Percentiles rank a stretch among this genome's conserved stretches.
phyloP scores from a whole-genome alignment of 345 rosid species.

The Kandelia obovata region DNA sequence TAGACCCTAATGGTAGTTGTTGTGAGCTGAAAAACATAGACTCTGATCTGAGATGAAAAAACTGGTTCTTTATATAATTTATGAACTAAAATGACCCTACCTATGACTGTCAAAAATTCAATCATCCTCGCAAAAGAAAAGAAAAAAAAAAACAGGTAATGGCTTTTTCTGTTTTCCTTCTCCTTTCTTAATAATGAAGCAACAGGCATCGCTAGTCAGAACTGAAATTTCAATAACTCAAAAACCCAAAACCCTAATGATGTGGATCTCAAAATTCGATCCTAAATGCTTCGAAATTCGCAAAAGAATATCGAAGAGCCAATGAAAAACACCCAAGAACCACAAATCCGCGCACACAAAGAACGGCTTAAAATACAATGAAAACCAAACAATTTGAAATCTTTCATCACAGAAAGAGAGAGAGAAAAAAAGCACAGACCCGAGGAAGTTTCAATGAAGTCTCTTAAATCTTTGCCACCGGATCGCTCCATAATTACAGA shows the following conservation, averaged over 20 bases:
- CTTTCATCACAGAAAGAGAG: neutral
- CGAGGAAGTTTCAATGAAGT: constrained; percentile 15
- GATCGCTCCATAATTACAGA: constrained; percentile 23
- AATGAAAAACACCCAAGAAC: neutral
- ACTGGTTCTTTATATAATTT: no score
- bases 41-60: no score
- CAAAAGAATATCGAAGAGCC: neutral
- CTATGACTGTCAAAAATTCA: no score
- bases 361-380: neutral
- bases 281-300: neutral
- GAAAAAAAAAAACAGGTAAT: no score
- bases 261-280: neutral
- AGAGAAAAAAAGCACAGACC: neutral
- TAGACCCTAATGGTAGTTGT: no score
- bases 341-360: neutral
- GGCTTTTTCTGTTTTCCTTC: no score
- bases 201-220: no score
- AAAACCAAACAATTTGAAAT: neutral
- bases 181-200: no score
- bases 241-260: neutral
- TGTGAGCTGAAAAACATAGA: no score
- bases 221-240: neutral
- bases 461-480: constrained; percentile 12
- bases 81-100: no score
- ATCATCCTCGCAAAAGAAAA: no score